Conservation (phyloP, 1,284 basidiomycete species). For the Phylloporus gajari region DNA sequence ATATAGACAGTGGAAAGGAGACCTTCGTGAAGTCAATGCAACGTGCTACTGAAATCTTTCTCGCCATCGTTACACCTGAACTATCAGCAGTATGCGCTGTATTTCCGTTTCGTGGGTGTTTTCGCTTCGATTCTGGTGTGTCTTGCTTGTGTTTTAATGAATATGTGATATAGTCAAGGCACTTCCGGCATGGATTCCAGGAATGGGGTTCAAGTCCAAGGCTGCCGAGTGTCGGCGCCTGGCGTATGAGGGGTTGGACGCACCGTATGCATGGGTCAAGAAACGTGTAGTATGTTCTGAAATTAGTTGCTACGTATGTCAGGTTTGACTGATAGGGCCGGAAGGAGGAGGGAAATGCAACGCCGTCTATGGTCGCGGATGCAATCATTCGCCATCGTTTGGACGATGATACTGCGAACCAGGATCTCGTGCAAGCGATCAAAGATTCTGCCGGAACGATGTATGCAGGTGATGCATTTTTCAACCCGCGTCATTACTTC, state of each 20-base stretch:
- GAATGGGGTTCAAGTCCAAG: conserved; percentile 27
- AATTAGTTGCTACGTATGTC: neutral
- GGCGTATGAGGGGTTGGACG: conserved; percentile 15
- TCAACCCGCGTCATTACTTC: neutral
- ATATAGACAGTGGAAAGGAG: conserved; percentile 11
- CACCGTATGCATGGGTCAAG: conserved; percentile 27
- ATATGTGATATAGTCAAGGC: conserved; percentile 10
- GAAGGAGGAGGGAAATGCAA: conserved; percentile 24
- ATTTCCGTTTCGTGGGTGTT: conserved; percentile 25
- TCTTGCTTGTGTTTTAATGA: conserved; percentile 2
- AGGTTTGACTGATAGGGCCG: neutral
- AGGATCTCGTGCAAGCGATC: conserved; percentile 18
- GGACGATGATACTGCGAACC: conserved; percentile 11
- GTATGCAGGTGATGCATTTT: conserved; percentile 26
- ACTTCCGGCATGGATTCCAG: conserved; percentile 23
- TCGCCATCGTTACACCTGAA: conserved; percentile 9
- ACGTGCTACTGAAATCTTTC: conserved; percentile 16
- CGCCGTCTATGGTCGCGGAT: conserved; percentile 31
- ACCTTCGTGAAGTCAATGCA: conserved; percentile 22
- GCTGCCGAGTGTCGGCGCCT: conserved; percentile 22
- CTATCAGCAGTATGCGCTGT: conserved; percentile 4
- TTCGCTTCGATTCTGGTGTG: neutral
- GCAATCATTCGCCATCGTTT: conserved; percentile 22
- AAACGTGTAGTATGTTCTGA: conserved; percentile 17
- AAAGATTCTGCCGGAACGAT: conserved; percentile 28